Evolutionary conservation across 1,284 basidiomycete genomes (phyloP).

Genomic region (Ustilago sp.): DNA sequence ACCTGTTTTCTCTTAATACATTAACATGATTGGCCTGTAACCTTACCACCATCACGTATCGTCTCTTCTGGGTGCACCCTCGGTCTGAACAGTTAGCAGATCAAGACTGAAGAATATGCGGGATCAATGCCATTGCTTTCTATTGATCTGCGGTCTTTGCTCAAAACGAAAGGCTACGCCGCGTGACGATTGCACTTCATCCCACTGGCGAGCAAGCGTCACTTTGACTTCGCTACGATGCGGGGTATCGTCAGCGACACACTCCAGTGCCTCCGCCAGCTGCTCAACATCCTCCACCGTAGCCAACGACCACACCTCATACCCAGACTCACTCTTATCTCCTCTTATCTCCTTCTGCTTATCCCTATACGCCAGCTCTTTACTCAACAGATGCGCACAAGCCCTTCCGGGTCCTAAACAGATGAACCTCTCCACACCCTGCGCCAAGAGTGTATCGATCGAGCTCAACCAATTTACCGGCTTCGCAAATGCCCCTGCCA

Average conservation of each 20-base stretch:
- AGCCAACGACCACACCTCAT: conserved; percentile 63
- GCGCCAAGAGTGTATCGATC: conserved; percentile 56
- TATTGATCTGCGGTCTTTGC: no score
- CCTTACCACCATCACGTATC: neutral
- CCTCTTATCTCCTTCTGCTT: conserved; percentile 30
- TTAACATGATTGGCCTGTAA: neutral
- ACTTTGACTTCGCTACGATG: no score
- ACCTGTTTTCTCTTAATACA: neutral
- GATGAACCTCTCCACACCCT: conserved; percentile 64
- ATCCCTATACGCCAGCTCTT: conserved; percentile 63
- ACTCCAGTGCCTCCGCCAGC: conserved; percentile 39
- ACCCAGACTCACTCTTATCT: conserved; percentile 23
- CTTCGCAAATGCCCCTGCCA: conserved; percentile 52
- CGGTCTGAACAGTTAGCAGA: neutral
- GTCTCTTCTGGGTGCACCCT: no score
- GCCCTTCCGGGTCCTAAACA: conserved; percentile 67
- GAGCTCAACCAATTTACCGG: conserved; percentile 63
- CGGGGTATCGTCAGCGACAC: no score
- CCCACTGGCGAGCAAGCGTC: no score
- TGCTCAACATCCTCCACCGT: conserved; percentile 61
- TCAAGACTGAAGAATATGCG: no score
- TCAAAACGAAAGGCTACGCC: no score
- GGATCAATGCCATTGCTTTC: no score
- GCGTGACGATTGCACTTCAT: no score
- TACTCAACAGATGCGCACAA: conserved; percentile 66